These are phyloP conservation scores for Yamadazyma spencermartinsiae DNA, from an alignment of 1,139 yeast genomes.

Conservation along the genomic window DNA sequence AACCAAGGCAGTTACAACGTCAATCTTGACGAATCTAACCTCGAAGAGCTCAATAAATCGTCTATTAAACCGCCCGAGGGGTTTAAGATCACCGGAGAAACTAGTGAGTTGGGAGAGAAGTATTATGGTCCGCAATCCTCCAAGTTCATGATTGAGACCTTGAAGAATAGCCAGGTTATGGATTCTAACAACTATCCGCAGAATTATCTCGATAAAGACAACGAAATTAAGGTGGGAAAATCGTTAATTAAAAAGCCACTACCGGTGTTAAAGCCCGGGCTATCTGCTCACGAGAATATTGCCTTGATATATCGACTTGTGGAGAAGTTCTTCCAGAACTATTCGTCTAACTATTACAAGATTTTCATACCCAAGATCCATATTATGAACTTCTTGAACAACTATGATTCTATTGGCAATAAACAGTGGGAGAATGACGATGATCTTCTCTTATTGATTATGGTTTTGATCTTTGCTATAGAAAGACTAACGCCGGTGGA, in stretches of 20 bases:
- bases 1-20: not conserved
- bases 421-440: constrained; percentile 52
- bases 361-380: constrained; percentile 31
- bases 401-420: constrained; percentile 29
- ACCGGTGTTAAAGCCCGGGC: constrained; percentile 27
- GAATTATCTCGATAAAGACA: constrained; percentile 17
- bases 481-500: constrained; percentile 40
- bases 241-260: constrained; percentile 29
- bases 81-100: constrained; percentile 21
- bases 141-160: constrained; percentile 42
- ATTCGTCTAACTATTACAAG: constrained; percentile 28
- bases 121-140: constrained; percentile 55
- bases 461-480: constrained; percentile 43
- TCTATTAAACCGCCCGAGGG: constrained; percentile 1
- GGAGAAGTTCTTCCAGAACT: constrained; percentile 31
- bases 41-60: not conserved
- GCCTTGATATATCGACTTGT: constrained; percentile 29
- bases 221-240: constrained; percentile 12
- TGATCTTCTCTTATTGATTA: constrained; percentile 46
- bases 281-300: constrained; percentile 27
- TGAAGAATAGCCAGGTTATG: constrained; percentile 20
- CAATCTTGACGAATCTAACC: constrained; percentile 1
- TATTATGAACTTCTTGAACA: constrained; percentile 30
- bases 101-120: constrained; percentile 35
- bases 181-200: constrained; percentile 13